Evolutionary conservation across 1,284 basidiomycete genomes (phyloP), one percentile per base, ranked within the genome.

Genomic region (Ustilago hordei): DNA sequence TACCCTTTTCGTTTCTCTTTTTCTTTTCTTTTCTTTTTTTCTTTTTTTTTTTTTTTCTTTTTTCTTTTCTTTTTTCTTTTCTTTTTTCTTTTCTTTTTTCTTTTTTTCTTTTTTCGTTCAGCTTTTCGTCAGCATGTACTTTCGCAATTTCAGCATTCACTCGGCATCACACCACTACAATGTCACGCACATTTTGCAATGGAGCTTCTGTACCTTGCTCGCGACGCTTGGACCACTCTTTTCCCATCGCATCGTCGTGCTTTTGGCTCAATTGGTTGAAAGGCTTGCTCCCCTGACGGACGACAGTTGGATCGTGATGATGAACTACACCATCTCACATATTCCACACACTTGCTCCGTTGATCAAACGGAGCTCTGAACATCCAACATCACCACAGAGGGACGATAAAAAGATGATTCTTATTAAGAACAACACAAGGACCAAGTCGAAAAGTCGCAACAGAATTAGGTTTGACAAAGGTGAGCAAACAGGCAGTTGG

Each of bases 401-500:
- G n/a, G 23, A 45, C 31, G 28, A 50, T 9, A 34, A 43, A 34
- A 17, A 11, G 36, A 36, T 6, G 54, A 28, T 39, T 54, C 2
- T 54, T 36, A 54, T 28, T 19, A 54, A 36, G 34, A 54, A 34
- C 15, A 38, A 36, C 32, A 54, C 23, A 36, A 19, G 5, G 35
- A 32, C 31, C n/a, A 45, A 45, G 43, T 45, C 43, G n/a, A 45
- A 54, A 34, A 15, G 34, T 13, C 34, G 15, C 23, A 7, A 54
- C 8, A 54, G 34, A 28, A 54, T 34, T 54, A 52, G 43, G 43
- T n/a, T 45, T 45, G 43, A 52, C 48, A 48, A 48, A 15, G 45
- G 8, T 43, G 39, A 19, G 43, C n/a, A 45, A 17, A 1, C 2
- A 45, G 43, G 43, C 9, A 43, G 12, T 3, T 57, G 55, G 39